phyloP scores from a whole-genome alignment of 768 basidiomycete species.

The Trametes maxima region DNA sequence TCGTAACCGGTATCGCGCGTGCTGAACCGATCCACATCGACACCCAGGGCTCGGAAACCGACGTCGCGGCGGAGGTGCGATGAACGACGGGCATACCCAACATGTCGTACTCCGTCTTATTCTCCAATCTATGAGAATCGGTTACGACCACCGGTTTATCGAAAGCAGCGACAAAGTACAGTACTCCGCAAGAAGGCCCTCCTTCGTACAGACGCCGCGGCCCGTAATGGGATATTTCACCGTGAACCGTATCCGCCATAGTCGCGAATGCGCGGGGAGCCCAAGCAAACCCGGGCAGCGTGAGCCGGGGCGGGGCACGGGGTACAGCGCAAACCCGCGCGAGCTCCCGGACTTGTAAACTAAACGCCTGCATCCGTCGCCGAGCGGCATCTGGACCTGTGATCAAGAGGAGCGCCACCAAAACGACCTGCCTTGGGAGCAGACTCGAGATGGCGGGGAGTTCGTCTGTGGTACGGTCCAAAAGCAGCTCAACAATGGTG shows the following conservation, averaged over 20 bases:
- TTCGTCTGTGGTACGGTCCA: constrained; percentile 9
- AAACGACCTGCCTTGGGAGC: background rate
- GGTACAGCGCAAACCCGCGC: background rate
- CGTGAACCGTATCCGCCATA: background rate
- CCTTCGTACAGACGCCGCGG: background rate
- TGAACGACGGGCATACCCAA: too few species aligned
- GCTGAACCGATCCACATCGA: too few species aligned
- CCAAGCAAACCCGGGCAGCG: background rate
- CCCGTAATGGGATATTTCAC: background rate
- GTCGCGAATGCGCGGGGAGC: background rate
- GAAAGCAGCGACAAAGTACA: background rate
- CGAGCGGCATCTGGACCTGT: background rate
- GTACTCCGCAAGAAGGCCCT: background rate
- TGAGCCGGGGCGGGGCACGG: background rate
- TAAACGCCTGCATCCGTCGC: constrained; percentile 2
- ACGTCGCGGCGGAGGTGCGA: too few species aligned
- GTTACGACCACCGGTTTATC: background rate
- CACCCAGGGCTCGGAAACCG: too few species aligned
- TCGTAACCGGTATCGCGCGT: too few species aligned
- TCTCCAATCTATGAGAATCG: too few species aligned
- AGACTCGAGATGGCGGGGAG: constrained; percentile 1
- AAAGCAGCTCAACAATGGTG: background rate
- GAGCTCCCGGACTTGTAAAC: background rate
- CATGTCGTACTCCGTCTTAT: too few species aligned
- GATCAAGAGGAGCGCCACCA: background rate